phyloP scores from a whole-genome alignment of 805 yeast species.

The Zygoascus bituminiphila region DNA sequence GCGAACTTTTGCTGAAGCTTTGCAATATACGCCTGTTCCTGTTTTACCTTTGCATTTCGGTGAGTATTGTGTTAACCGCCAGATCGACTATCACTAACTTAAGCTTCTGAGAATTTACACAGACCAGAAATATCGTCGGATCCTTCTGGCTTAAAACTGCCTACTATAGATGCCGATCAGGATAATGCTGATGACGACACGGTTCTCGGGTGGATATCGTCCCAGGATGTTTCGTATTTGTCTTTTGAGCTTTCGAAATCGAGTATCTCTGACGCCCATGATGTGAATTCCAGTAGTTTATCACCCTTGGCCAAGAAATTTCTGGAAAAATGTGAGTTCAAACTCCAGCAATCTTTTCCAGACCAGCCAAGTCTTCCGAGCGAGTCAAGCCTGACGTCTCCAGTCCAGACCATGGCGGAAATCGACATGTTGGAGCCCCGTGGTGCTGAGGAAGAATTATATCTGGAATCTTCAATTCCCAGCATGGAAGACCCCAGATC shows the following conservation, averaged over 20 bases:
- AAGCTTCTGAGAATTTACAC: neutral
- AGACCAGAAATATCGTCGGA: neutral
- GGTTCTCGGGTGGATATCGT: neutral
- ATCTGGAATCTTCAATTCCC: neutral
- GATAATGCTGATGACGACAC: neutral
- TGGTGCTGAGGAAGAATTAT: neutral
- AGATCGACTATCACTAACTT: neutral
- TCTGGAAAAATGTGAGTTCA: neutral
- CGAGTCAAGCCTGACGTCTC: neutral
- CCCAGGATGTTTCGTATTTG: neutral
- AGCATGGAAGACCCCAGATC: neutral
- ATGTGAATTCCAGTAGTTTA: neutral
- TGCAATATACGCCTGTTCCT: conserved; percentile 2
- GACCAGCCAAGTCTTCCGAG: neutral
- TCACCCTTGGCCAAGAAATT: neutral
- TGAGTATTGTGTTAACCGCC: neutral
- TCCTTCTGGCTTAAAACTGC: neutral
- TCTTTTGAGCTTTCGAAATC: neutral
- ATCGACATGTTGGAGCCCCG: neutral
- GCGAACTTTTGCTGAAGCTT: conserved; percentile 1
- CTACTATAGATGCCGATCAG: neutral
- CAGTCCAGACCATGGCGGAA: neutral
- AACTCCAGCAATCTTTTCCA: neutral
- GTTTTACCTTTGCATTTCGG: neutral
- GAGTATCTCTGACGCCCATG: neutral